Percentiles rank a stretch among this genome's conserved stretches.
These are phyloP conservation scores for Tetracladium marchalianum DNA, from an alignment of 495 filamentous ascomycete genomes.

Conservation along the genomic window DNA sequence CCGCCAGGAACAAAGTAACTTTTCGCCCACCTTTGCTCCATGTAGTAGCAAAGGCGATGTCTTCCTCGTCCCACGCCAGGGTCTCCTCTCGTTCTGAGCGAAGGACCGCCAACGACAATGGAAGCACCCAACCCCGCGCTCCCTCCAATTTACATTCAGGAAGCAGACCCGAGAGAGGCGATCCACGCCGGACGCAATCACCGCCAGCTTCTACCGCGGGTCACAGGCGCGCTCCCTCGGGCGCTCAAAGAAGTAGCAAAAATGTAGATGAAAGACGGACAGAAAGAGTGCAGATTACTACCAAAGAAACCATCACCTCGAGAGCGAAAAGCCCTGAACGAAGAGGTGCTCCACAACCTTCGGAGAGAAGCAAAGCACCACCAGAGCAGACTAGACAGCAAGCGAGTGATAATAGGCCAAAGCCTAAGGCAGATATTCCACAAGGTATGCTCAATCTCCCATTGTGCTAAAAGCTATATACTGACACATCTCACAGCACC, in stretches of 20 bases:
- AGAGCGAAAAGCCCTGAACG: slow-evolving; percentile 58
- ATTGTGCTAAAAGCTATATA: slow-evolving; percentile 1
- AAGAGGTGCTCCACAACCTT: slow-evolving; percentile 30
- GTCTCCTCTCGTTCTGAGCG: slow-evolving; percentile 16
- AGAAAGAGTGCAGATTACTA: slow-evolving; percentile 49
- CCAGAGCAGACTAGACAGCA: slow-evolving; percentile 6
- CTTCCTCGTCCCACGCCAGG: slow-evolving; percentile 17
- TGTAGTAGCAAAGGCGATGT: slow-evolving; percentile 8
- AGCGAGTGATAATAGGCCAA: slow-evolving; percentile 13
- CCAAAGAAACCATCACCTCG: slow-evolving; percentile 51
- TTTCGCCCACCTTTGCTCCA: no score
- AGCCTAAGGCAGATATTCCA: slow-evolving; percentile 11
- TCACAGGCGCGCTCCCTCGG: slow-evolving; percentile 17
- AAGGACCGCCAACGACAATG: slow-evolving; percentile 17
- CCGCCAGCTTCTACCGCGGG: slow-evolving; percentile 11
- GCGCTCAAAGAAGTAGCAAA: slow-evolving; percentile 11
- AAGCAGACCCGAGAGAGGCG: slow-evolving; percentile 9
- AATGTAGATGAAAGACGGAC: slow-evolving; percentile 22
- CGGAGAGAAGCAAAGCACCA: background rate
- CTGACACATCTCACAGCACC: slow-evolving; percentile 7
- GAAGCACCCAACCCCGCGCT: slow-evolving; percentile 14
- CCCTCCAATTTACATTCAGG: slow-evolving; percentile 8
- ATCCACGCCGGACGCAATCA: slow-evolving; percentile 15
- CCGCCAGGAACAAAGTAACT: background rate
- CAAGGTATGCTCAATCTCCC: slow-evolving; percentile 9